Evolutionary conservation across 441 rosid species (phyloP).

Genomic region (Manihot esculenta): DNA sequence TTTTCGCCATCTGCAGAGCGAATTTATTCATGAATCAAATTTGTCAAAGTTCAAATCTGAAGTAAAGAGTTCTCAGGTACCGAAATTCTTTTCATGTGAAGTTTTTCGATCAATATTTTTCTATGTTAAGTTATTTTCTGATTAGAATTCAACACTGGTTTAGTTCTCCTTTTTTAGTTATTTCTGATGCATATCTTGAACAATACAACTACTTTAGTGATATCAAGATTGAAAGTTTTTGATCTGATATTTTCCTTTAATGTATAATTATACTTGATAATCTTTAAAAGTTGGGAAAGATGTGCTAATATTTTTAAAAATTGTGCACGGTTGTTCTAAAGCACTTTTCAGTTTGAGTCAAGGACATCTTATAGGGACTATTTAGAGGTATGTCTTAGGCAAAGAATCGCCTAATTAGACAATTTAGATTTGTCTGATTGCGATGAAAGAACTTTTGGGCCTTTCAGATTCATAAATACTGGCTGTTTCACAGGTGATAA

Average conservation of each 20-base stretch:
- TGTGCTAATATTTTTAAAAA: neutral
- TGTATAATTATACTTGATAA: too few species aligned
- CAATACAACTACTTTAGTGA: too few species aligned
- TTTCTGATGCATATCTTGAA: too few species aligned
- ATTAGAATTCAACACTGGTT: neutral
- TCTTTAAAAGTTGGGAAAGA: neutral
- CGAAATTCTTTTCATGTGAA: neutral
- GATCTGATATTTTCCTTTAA: too few species aligned
- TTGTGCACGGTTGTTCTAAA: too few species aligned
- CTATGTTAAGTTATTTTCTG: neutral
- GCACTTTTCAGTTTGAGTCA: too few species aligned
- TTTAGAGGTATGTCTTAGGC: neutral
- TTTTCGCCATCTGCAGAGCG: constrained; percentile 47
- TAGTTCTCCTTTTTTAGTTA: neutral
- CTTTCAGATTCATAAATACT: neutral
- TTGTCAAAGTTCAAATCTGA: constrained; percentile 82
- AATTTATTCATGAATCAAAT: constrained; percentile 77
- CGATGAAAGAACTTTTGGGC: neutral
- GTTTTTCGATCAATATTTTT: neutral
- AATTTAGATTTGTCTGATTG: neutral
- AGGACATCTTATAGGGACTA: too few species aligned
- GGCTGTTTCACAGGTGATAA: neutral
- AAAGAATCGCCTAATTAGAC: neutral
- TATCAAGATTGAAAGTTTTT: too few species aligned
- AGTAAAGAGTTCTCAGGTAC: constrained; percentile 83